Evolutionary conservation across 78 protist species (phyloP).

Genomic region (Emiliania huxleyi): DNA sequence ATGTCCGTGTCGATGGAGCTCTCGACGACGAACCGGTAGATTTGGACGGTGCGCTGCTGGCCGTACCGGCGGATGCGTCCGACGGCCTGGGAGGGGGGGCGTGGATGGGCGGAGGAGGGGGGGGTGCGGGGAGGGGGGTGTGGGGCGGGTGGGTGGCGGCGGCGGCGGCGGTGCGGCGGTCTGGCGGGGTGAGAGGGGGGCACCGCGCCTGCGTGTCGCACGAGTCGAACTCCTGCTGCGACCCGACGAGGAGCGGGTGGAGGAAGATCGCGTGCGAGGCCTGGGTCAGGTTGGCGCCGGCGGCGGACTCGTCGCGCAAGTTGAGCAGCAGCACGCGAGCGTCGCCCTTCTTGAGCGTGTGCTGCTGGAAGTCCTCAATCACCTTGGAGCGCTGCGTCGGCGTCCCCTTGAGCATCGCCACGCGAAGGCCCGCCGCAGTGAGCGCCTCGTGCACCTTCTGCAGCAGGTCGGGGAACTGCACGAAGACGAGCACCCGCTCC

Average conservation of each 20-base stretch:
- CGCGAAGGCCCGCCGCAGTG: not conserved
- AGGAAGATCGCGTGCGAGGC: slow-evolving; percentile 27
- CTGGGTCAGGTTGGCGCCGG: slow-evolving; percentile 34
- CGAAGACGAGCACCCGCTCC: not conserved
- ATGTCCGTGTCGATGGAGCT: slow-evolving; percentile 17
- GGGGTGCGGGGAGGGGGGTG: no score
- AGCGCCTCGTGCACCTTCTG: not conserved
- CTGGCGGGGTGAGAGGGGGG: no score
- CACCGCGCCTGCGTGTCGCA: slow-evolving; percentile 37
- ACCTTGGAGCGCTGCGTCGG: not conserved
- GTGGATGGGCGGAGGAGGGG: no score
- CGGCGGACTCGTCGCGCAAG: slow-evolving; percentile 22
- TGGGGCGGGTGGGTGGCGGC: no score
- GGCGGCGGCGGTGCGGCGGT: no score
- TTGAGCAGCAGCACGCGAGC: slow-evolving; percentile 11
- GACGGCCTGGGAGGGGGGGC: no score
- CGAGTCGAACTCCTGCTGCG: slow-evolving; percentile 24
- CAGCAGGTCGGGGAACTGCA: slow-evolving; percentile 8
- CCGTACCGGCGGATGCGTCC: slow-evolving; percentile 46
- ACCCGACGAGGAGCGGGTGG: slow-evolving; percentile 20
- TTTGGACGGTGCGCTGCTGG: not conserved
- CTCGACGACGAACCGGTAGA: slow-evolving; percentile 31
- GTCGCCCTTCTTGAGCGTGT: not conserved
- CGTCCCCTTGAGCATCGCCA: not conserved
- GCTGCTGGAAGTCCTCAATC: not conserved